Conservation (phyloP, 2,329 filamentous ascomycete species). For the Harringtonia lauricola region DNA sequence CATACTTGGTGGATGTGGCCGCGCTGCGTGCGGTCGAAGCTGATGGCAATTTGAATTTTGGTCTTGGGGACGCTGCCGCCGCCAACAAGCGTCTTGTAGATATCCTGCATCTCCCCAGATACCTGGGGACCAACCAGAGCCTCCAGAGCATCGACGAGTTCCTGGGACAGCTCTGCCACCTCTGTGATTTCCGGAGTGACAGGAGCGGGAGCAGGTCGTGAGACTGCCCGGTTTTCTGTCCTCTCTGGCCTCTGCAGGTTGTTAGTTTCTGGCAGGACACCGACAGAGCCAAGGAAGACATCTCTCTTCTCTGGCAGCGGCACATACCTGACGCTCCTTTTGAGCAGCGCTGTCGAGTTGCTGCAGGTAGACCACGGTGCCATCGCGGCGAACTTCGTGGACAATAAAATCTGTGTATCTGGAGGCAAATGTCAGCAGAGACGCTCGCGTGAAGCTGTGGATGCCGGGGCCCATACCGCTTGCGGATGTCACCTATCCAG, state of each 20-base stretch:
- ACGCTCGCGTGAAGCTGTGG: not conserved
- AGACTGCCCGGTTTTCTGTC: not conserved
- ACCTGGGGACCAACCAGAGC: constrained; percentile 27
- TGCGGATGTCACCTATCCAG: constrained; percentile 32
- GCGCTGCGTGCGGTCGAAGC: constrained; percentile 33
- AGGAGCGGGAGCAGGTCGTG: not conserved
- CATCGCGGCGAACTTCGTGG: constrained; percentile 72
- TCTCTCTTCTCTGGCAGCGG: no score
- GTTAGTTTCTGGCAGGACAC: not conserved
- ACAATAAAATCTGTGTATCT: constrained; percentile 89
- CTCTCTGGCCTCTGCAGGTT: not conserved
- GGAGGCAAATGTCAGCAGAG: constrained; percentile 6
- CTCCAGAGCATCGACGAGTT: constrained; percentile 24
- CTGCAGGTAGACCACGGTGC: constrained; percentile 62
- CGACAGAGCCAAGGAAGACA: not conserved
- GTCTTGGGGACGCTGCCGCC: constrained; percentile 16
- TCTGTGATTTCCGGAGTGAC: not conserved
- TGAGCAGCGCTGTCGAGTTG: constrained; percentile 8
- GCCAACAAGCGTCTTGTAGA: constrained; percentile 26
- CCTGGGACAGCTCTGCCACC: constrained; percentile 13
- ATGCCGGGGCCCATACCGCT: no score
- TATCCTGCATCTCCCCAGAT: constrained; percentile 26
- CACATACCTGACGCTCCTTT: not conserved
- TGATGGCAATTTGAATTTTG: constrained; percentile 27
- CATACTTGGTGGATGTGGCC: constrained; percentile 37